phyloP scores from a whole-genome alignment of 2,329 filamentous ascomycete genomes.

The Colletotrichum chlorophyti region DNA sequence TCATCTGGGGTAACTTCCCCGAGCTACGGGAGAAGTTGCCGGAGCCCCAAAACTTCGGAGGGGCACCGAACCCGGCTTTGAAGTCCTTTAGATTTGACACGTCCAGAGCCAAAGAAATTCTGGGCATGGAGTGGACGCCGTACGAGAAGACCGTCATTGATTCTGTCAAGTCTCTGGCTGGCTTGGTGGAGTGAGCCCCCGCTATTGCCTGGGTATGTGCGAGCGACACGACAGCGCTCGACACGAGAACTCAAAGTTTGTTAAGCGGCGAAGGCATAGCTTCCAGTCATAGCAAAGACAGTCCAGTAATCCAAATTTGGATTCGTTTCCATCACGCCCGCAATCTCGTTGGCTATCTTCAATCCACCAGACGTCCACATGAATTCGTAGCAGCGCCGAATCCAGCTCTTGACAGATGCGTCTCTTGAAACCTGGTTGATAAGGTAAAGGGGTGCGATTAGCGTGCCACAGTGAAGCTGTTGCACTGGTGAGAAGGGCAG shows the following conservation, averaged over 20 bases:
- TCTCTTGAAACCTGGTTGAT: constrained; percentile 26
- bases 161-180: constrained; percentile 19
- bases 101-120: constrained; percentile 49
- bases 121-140: constrained; percentile 53
- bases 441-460: constrained; percentile 31
- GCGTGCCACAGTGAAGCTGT: constrained; percentile 29
- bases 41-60: constrained; percentile 29
- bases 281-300: constrained; percentile 34
- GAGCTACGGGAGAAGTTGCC: constrained; percentile 32
- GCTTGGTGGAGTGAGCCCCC: neutral
- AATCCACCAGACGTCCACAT: constrained; percentile 31
- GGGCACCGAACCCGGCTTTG: neutral
- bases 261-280: constrained; percentile 34
- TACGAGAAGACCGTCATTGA: constrained; percentile 57
- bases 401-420: constrained; percentile 18
- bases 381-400: constrained; percentile 17
- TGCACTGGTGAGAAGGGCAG: constrained; percentile 30
- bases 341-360: constrained; percentile 24
- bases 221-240: too few species aligned
- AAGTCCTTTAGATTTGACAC: constrained; percentile 38
- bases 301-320: constrained; percentile 30
- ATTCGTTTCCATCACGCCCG: constrained; percentile 10
- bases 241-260: too few species aligned
- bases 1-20: constrained; percentile 31
- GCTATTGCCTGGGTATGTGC: too few species aligned